Base-by-base conservation (phyloP, 2,329 filamentous ascomycete genomes). In the Hansfordia pulvinata region DNA sequence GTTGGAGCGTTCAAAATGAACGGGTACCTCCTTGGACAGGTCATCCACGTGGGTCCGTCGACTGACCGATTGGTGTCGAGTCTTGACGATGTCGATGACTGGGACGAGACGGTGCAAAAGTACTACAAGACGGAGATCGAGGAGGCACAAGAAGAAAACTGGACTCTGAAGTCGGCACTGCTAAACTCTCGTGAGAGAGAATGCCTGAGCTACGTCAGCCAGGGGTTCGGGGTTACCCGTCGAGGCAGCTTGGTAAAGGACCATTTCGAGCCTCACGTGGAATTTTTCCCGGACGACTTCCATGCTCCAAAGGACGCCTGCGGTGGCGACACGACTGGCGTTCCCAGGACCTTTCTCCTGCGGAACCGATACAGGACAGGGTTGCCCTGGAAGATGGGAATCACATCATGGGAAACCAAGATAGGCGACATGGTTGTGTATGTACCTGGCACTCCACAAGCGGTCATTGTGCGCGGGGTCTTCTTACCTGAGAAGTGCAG, bases 1-100 rank as follows among this genome's bases (percentile, higher is more conserved):
- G n/a, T n/a, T 10, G 16, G 19, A 18, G 20, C 25, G 5, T 32
- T 32, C 13, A 8, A 30, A 10, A 5, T 32, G 4, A 11, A 23
- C 6, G 27, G 24, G 5, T 20, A 11, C 12, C 12, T 35, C 4
- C 15, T 35, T n/a, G 32, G 32, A 10, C 11, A 18, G 8, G 23
- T 35, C 6, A n/a, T 13, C 10, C 12, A 28, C 10, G 24, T 35
- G 8, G 32, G 32, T 12, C 25, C 32, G 5, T 27, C 20, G 14
- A 26, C 23, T 4, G 17, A 11, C 6, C 20, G 20, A 9, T 10
- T 26, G 9, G 21, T 32, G 8, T 18, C 8, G 10, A 19, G 21
- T 14, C 15, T 30, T 9, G 18, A 16, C 4, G 29, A 18, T 2
- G 25, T 28, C 6, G 30, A 32, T 8, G 10, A 10, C 7, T 35